Base-by-base conservation (phyloP, 2,329 filamentous ascomycete genomes). In the Aspergillus fijiensis region DNA sequence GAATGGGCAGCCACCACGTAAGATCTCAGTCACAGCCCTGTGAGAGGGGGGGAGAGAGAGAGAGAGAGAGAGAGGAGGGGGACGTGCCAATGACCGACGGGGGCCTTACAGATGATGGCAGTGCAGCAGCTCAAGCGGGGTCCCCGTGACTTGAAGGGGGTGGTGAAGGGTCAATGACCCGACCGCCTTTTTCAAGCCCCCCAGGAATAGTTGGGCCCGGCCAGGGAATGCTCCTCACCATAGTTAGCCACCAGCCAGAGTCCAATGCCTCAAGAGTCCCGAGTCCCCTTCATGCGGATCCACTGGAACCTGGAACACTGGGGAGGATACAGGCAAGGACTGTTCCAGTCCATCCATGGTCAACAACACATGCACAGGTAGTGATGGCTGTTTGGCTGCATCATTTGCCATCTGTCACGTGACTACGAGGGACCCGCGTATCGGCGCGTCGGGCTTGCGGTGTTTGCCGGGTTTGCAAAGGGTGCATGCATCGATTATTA, bases 71-170 rank as follows among this genome's bases (percentile, higher is more conserved):
- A 47, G 39, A 5, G 5, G 39, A 42, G 39, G 14, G 49, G 49
- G 21, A 55, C 59, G 55, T 42, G 51, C 57, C 58, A 64, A 57
- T 60, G 57, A 62, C 33, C 51, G n/a, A n/a, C 29, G 54, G 47
- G 59, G 57, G 59, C 62, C 64, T 65, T 60, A 59, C 58, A 61
- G 58, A 58, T 63, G 59, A 67, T 63, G 51, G 55, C 53, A 48
- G 49, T 63, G 59, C 50, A 57, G 21, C 47, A 57, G 21, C 47
- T 31, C 49, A 51, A n/a, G 45, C 48, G 50, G 39, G 39, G 39
- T 33, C 55, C 62, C 60, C 63, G 63, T 61, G 54, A 59, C 59
- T 48, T 25, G 3, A 35, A 12, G 14, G 33, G 33, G 12, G 33
- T 16, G 4, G 4, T 23, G 23, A 35, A 16, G 14, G 39, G 16